Base-by-base conservation (phyloP, 2,329 filamentous ascomycete genomes). In the Elsinoe perseae region DNA sequence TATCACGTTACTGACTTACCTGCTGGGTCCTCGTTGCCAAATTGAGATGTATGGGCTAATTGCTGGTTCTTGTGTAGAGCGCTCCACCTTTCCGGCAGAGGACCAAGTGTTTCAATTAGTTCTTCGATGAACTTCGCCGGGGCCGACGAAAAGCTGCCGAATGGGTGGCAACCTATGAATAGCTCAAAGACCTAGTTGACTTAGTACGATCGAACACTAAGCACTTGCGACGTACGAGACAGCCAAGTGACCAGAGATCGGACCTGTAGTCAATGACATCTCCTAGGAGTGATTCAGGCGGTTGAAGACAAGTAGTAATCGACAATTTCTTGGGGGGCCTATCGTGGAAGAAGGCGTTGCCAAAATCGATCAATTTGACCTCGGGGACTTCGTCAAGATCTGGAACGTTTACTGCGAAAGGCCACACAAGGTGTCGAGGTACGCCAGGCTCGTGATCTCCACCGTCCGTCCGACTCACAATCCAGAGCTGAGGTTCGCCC, bases 201-300 rank as follows among this genome's bases (percentile, higher is more conserved):
- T 46, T 20, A 46, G 42, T 20, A n/a, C n/a, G n/a, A n/a, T n/a
- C 12, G 42, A n/a, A 27, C 5, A 2, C 18, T n/a, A 4, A 27
- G 4, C 2, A n/a, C 5, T 9, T 14, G 14, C 4, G 20, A 46
- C 42, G 5, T n/a, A 46, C 42, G 2, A 63, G 40, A 56, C 60
- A 60, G 5, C 61, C 61, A 10, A 64, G 55, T 56, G 62, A 67
- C 64, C 66, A 68, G 5, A 65, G 63, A 43, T 68, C 66, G 9
- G 64, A 61, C 20, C 56, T 54, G 8, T 54, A 54, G 12, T 59
- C 62, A 63, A 63, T 68, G 2, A 61, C 61, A 16, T 62, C 64
- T 9, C 59, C 58, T 2, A 68, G 53, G 2, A 64, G 56, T 2
- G 67, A 60, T 56, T 68, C 65, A 7, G 65, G 65, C 16, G 66